A percentile compares a stretch with the other conserved stretches of the same genome.
phyloP scores from a whole-genome alignment of 495 filamentous ascomycete genomes.

The Neurospora tetrasperma region DNA sequence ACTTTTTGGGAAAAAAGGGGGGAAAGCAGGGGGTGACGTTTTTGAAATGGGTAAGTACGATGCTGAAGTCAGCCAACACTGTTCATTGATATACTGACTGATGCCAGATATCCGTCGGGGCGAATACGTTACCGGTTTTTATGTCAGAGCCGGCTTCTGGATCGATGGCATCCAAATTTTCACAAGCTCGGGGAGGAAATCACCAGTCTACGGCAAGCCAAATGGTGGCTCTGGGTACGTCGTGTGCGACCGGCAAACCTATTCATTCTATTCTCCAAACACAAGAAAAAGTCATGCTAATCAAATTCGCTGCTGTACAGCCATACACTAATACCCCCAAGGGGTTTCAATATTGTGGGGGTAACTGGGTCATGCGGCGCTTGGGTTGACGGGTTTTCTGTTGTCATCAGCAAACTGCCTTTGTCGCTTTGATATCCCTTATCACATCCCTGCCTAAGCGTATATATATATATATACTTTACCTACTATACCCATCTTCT shows the following conservation, averaged over 20 bases:
- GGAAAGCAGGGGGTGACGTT: slow-evolving; percentile 60
- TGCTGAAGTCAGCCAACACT: background rate
- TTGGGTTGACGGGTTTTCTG: slow-evolving; percentile 83
- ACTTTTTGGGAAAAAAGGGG: slow-evolving; percentile 79
- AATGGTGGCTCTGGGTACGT: slow-evolving; percentile 71
- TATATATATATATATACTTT: background rate
- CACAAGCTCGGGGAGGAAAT: slow-evolving; percentile 78
- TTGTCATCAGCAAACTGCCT: slow-evolving; percentile 59
- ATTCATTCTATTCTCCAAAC: background rate
- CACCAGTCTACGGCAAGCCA: slow-evolving; percentile 74
- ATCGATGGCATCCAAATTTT: slow-evolving; percentile 87
- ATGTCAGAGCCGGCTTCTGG: slow-evolving; percentile 70
- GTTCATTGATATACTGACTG: slow-evolving; percentile 4
- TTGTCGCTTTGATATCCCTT: background rate
- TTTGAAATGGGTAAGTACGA: slow-evolving; percentile 60
- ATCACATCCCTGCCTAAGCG: background rate
- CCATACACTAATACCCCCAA: slow-evolving; percentile 79
- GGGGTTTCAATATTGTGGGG: slow-evolving; percentile 82
- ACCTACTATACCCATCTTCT: background rate
- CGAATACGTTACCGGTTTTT: slow-evolving; percentile 82
- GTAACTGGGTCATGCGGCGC: slow-evolving; percentile 69
- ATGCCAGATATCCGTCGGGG: slow-evolving; percentile 65
- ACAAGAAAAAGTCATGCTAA: background rate
- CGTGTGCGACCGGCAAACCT: background rate
- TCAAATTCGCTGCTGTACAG: slow-evolving; percentile 33